Conservation (phyloP, 2,329 filamentous ascomycete genomes). For the Aureobasidium melanogenum region DNA sequence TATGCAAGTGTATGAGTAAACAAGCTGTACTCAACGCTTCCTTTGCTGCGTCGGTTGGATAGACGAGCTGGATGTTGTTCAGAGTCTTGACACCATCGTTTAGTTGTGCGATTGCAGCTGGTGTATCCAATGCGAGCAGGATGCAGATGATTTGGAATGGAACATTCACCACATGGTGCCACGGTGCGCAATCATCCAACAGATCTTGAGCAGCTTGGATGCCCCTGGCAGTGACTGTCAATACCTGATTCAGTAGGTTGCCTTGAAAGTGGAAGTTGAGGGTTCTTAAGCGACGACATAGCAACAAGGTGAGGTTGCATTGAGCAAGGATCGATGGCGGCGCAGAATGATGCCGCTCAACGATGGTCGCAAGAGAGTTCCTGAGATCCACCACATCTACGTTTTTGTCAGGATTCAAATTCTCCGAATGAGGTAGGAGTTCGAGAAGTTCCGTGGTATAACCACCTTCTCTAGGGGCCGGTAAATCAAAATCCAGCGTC, state of each 20-base stretch:
- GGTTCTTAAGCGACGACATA: slow-evolving; percentile 46
- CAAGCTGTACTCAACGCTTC: slow-evolving; percentile 49
- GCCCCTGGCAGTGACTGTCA: slow-evolving; percentile 37
- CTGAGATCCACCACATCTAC: slow-evolving; percentile 36
- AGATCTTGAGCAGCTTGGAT: slow-evolving; percentile 41
- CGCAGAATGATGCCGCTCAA: slow-evolving; percentile 32
- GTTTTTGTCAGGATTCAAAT: slow-evolving; percentile 43
- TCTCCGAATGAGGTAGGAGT: slow-evolving; percentile 45
- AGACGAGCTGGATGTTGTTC: slow-evolving; percentile 23
- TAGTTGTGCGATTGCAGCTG: slow-evolving; percentile 40
- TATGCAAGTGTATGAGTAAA: slow-evolving; percentile 44
- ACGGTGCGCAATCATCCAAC: slow-evolving; percentile 38
- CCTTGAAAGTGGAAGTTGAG: slow-evolving; percentile 39
- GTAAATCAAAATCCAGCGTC: slow-evolving; percentile 36
- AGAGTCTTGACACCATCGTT: slow-evolving; percentile 40
- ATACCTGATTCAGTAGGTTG: slow-evolving; percentile 37
- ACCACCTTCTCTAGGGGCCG: slow-evolving; percentile 31
- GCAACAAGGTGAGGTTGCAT: slow-evolving; percentile 47
- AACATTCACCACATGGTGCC: slow-evolving; percentile 53
- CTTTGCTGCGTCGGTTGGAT: slow-evolving; percentile 30
- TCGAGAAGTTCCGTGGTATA: slow-evolving; percentile 42
- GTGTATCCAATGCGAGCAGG: slow-evolving; percentile 46
- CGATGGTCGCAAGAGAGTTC: slow-evolving; percentile 32
- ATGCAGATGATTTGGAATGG: slow-evolving; percentile 52
- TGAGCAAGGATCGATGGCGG: slow-evolving; percentile 42